Evolutionary conservation across 257 asterid species (phyloP), one percentile per base, ranked within the genome.

Genomic region (Fraxinus anomala): DNA sequence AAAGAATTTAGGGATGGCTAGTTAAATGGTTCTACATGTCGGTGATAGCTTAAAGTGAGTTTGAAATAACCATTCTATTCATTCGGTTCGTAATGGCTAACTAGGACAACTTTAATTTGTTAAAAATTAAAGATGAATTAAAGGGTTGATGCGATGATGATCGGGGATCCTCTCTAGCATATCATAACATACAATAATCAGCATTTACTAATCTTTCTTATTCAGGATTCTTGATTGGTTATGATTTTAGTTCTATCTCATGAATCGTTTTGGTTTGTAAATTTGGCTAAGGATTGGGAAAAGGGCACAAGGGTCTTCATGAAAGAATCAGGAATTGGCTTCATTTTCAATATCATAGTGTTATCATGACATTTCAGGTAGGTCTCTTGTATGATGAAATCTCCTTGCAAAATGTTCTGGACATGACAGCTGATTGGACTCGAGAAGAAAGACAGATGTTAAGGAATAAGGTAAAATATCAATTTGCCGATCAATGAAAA

Each of bases 371-470:
- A 72, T 87, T 84, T 54, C 92, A 95, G 99, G 98, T 95, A 79
- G 99, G 99, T 30, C 37, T 95, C 80, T 87, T 95, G 74, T 95
- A 95, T 51, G 99, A 95, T 77, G 98, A 95, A 40, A 82, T 79
- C 66, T 87, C 97, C 77, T 85, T 93, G 68, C 99, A 95, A 91
- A 86, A 79, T 74, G 89, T 91, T 82, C 85, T 95, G 85, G 98
- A 95, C 85, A 77, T 95, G 86, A 90, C 89, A 21, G 89, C 92
- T 42, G 98, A 95, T 86, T 95, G 99, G 99, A 93, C 98, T 26
- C 73, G 65, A 5, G 89, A 80, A 84, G 99, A 94, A 87, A 86
- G 97, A 74, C 87, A 84, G 75, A 94, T 94, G 99, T 89, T 92
- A 61, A 89, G 99, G 88, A 89, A 88, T 87, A 90, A 92, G 97